phyloP scores from a whole-genome alignment of 352 stramenopile species.

The Phytopythium mirpurense region DNA sequence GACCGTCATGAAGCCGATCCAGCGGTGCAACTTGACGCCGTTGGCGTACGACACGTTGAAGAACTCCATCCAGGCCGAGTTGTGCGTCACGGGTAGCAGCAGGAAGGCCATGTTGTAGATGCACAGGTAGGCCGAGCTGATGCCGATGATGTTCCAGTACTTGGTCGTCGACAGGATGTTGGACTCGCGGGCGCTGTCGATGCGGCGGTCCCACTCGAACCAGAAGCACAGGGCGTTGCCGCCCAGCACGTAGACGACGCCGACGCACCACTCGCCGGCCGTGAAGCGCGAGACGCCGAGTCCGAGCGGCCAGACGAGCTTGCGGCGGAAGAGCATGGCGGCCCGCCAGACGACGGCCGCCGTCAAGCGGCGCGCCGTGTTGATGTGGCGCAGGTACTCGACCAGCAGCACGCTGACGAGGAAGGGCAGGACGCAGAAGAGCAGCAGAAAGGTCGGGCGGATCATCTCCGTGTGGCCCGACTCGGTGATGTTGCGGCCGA shows the following conservation, averaged over 20 bases:
- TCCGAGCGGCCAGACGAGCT: constrained; percentile 31
- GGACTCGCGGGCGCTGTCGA: constrained; percentile 22
- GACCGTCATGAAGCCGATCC: constrained; percentile 41
- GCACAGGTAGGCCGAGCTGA: constrained; percentile 44
- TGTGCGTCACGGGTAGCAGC: constrained; percentile 45
- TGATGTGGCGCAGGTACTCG: constrained; percentile 40
- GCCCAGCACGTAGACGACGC: constrained; percentile 38
- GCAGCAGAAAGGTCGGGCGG: constrained; percentile 54
- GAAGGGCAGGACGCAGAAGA: constrained; percentile 64
- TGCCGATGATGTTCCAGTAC: constrained; percentile 30
- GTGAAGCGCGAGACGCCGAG: constrained; percentile 27
- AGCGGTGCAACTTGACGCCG: constrained; percentile 58
- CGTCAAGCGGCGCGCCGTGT: constrained; percentile 27
- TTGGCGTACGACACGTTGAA: constrained; percentile 57
- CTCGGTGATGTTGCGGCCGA: constrained; percentile 44
- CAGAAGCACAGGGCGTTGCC: constrained; percentile 57
- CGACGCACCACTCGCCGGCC: constrained; percentile 51
- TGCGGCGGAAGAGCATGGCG: constrained; percentile 44
- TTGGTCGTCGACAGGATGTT: constrained; percentile 46
- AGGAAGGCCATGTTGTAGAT: constrained; percentile 65
- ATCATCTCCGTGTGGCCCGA: constrained; percentile 66
- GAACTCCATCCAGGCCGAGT: constrained; percentile 65
- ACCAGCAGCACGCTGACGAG: constrained; percentile 46
- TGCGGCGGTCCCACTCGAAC: constrained; percentile 24
- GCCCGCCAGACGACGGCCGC: constrained; percentile 30